These are phyloP conservation scores for Hymenoscyphus linearis DNA, from an alignment of 2,329 filamentous ascomycete genomes.

Conservation along the genomic window DNA sequence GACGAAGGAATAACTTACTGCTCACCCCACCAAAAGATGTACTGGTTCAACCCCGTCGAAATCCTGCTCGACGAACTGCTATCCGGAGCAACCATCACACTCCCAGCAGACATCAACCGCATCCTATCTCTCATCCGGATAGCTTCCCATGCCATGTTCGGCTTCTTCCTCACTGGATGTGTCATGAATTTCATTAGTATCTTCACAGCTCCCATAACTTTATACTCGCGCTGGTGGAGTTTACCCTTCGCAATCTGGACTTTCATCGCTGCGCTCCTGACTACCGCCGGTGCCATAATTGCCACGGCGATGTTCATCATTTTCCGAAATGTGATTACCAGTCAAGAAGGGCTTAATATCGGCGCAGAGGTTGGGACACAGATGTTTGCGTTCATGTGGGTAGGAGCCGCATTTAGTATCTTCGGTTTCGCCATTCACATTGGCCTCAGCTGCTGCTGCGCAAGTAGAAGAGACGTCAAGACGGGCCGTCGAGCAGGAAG, in stretches of 20 bases:
- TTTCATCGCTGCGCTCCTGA: slow-evolving; percentile 61
- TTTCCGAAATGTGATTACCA: slow-evolving; percentile 70
- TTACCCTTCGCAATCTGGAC: slow-evolving; percentile 64
- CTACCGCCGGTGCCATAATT: slow-evolving; percentile 65
- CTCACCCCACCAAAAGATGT: slow-evolving; percentile 63
- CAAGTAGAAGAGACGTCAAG: slow-evolving; percentile 28
- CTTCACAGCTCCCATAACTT: slow-evolving; percentile 47
- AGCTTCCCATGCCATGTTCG: slow-evolving; percentile 83
- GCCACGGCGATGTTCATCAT: slow-evolving; percentile 81
- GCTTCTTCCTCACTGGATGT: slow-evolving; percentile 70
- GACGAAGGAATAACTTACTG: slow-evolving; percentile 71
- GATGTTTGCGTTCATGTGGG: slow-evolving; percentile 91
- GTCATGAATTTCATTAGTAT: slow-evolving; percentile 69
- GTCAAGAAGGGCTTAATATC: slow-evolving; percentile 72
- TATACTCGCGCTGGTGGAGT: slow-evolving; percentile 50
- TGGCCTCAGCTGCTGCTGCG: slow-evolving; percentile 72
- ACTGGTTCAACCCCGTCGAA: slow-evolving; percentile 87
- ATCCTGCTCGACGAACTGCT: slow-evolving; percentile 78
- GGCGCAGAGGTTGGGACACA: slow-evolving; percentile 58
- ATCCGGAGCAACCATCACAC: slow-evolving; percentile 73
- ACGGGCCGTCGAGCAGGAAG: slow-evolving; percentile 28
- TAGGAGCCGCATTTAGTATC: slow-evolving; percentile 61
- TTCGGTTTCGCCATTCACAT: slow-evolving; percentile 70
- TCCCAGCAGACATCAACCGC: slow-evolving; percentile 67
- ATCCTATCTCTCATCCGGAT: slow-evolving; percentile 70